Evolutionary conservation across 2,329 filamentous ascomycete species (phyloP), one percentile per base, ranked within the genome.

Genomic region (Claviceps sp.): DNA sequence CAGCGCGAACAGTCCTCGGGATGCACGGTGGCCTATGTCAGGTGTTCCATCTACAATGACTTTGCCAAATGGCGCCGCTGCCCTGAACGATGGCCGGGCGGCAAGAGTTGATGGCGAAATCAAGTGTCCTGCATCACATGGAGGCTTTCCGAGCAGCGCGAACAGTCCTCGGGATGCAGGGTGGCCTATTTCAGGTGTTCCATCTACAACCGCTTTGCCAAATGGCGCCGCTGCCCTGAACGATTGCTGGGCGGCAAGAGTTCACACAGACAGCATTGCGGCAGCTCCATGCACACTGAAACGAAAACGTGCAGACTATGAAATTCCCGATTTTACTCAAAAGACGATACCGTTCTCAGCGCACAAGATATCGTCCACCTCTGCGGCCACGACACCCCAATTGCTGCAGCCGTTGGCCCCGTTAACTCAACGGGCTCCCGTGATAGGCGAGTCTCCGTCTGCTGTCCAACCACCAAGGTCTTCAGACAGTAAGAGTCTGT

Each of bases 321-420:
- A 54, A 14, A 52, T 47, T 2, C 54, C 62, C 4, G 64, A 69
- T 45, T 68, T 69, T 43, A 58, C 57, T 2, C 64, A 64, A 51
- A 61, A 55, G 55, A 67, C 67, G 5, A 60, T 68, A 18, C 48
- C 58, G 0, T 64, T 66, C 37, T 60, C 61, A 1, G 53, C 59
- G 46, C 52, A 57, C 3, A 34, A 40, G n/a, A 14, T 26, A 18
- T n/a, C 16, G 37, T 11, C 14, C 2, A 9, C 52, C 26, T 13
- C 16, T 14, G 14, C 37, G 8, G 30, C 30, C 37, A 16, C 43
- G 26, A 43, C 47, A 16, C 30, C 26, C 37, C 51, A 44, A 18
- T 34, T 7, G 11, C 47, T 20, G 11, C 47, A n/a, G 18, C 45
- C 50, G 40, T 26, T 50, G 18, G 16, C 20, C 40, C 38, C 30